These are phyloP conservation scores for Lachnellula subtilissima DNA, from an alignment of 2,329 filamentous ascomycete genomes.

Conservation along the genomic window DNA sequence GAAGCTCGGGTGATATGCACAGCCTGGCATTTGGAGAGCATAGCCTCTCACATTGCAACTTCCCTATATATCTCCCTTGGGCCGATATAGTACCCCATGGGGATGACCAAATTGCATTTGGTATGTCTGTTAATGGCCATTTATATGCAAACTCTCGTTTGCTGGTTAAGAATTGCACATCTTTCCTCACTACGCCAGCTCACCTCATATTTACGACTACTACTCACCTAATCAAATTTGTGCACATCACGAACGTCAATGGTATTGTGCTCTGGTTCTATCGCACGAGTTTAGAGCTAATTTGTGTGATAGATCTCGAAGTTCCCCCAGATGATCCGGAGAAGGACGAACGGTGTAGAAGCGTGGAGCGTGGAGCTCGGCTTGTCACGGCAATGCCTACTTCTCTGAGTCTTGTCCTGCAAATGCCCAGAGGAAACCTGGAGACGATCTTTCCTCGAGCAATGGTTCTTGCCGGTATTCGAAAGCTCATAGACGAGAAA, in stretches of 20 bases:
- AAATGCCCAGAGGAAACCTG: slow-evolving; percentile 93
- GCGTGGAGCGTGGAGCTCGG: slow-evolving; percentile 81
- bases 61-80: slow-evolving; percentile 32
- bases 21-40: slow-evolving; percentile 25
- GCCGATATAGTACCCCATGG: slow-evolving; percentile 26
- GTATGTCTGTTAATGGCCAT: slow-evolving; percentile 70
- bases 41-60: slow-evolving; percentile 23
- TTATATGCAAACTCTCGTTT: slow-evolving; percentile 72
- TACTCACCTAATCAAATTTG: slow-evolving; percentile 89
- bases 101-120: slow-evolving; percentile 35
- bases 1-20: slow-evolving; percentile 25
- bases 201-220: slow-evolving; percentile 92
- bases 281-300: neutral
- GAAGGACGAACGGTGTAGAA: slow-evolving; percentile 85
- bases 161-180: slow-evolving; percentile 84
- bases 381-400: slow-evolving; percentile 88
- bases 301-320: slow-evolving; percentile 60
- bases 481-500: slow-evolving; percentile 71
- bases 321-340: slow-evolving; percentile 85
- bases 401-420: slow-evolving; percentile 77
- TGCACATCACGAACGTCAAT: slow-evolving; percentile 66
- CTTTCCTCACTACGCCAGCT: slow-evolving; percentile 73
- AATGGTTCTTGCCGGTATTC: slow-evolving; percentile 85
- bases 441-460: slow-evolving; percentile 93
- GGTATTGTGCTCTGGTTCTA: slow-evolving; percentile 41